Percentiles rank a stretch among this genome's conserved stretches.
Evolutionary conservation across 495 filamentous ascomycete species (phyloP).

Genomic region (Penicillium lividum): DNA sequence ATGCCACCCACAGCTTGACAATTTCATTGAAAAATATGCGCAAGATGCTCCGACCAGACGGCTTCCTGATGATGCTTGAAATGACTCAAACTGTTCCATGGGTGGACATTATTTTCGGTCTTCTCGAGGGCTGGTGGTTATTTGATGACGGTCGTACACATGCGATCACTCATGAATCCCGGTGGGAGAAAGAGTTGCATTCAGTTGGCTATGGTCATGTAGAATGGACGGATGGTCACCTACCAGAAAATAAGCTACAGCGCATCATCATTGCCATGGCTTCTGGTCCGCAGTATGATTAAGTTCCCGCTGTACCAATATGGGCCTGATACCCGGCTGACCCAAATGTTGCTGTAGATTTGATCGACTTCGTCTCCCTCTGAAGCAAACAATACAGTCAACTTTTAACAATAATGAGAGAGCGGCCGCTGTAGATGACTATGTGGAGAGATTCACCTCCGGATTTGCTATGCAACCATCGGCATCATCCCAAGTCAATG

Average conservation of each 20-base stretch:
- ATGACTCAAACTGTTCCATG: slow-evolving; percentile 40
- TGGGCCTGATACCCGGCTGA: too few species aligned
- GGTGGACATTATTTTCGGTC: slow-evolving; percentile 48
- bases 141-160: slow-evolving; percentile 48
- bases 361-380: too few species aligned
- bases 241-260: slow-evolving; percentile 42
- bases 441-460: too few species aligned
- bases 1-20: slow-evolving; percentile 45
- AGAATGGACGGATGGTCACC: slow-evolving; percentile 49
- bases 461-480: too few species aligned
- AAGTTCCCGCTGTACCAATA: too few species aligned
- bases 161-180: slow-evolving; percentile 24
- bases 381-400: too few species aligned
- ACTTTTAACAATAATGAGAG: too few species aligned
- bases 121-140: slow-evolving; percentile 54
- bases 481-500: too few species aligned
- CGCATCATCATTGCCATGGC: slow-evolving; percentile 47
- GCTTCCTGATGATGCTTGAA: slow-evolving; percentile 46
- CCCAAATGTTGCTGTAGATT: too few species aligned
- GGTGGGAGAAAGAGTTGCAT: slow-evolving; percentile 39
- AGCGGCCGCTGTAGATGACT: too few species aligned
- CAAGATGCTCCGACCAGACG: slow-evolving; percentile 39
- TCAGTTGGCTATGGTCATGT: slow-evolving; percentile 47
- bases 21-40: slow-evolving; percentile 32
- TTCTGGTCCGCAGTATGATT: too few species aligned